These are phyloP conservation scores for Microcyclosporella mali DNA, from an alignment of 2,329 filamentous ascomycete genomes.

Conservation along the genomic window DNA sequence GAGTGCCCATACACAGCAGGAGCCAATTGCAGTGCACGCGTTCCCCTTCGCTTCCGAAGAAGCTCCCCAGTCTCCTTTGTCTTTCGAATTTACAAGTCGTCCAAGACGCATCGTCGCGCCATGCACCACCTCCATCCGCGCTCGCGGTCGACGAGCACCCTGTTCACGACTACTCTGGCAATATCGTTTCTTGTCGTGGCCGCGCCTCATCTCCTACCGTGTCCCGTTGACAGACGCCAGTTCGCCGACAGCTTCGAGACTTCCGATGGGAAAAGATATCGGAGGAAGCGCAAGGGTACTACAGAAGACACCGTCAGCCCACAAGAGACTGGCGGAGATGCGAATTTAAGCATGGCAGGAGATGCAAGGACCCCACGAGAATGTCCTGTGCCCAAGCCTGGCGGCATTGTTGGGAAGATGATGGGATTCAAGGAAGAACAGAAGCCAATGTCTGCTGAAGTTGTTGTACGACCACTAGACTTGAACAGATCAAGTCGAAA, in stretches of 20 bases:
- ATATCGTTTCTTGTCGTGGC: slow-evolving; percentile 89
- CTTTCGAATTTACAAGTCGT: neutral
- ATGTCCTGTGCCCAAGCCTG: slow-evolving; percentile 88
- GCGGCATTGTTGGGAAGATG: slow-evolving; percentile 68
- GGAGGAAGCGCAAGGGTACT: slow-evolving; percentile 28
- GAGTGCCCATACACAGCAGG: too few relatives aligned
- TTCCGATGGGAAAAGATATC: slow-evolving; percentile 36
- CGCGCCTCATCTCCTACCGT: slow-evolving; percentile 83
- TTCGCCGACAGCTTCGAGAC: slow-evolving; percentile 58
- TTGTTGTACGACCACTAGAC: slow-evolving; percentile 24
- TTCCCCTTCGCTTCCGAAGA: slow-evolving; percentile 1
- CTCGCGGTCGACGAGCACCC: slow-evolving; percentile 84
- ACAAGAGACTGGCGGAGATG: slow-evolving; percentile 5
- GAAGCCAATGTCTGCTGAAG: slow-evolving; percentile 18
- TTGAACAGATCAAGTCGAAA: slow-evolving; percentile 7
- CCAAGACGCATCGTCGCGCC: neutral
- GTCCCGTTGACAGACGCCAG: slow-evolving; percentile 69
- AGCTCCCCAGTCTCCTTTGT: neutral
- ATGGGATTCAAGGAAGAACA: slow-evolving; percentile 57
- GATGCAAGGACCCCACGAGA: slow-evolving; percentile 50
- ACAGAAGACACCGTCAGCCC: slow-evolving; percentile 7
- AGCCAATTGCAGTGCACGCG: neutral
- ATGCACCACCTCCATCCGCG: slow-evolving; percentile 71
- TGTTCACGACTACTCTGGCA: slow-evolving; percentile 88
- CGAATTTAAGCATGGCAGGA: neutral